Conservation (phyloP, 768 basidiomycete genomes). For the Tricholoma sp. region DNA sequence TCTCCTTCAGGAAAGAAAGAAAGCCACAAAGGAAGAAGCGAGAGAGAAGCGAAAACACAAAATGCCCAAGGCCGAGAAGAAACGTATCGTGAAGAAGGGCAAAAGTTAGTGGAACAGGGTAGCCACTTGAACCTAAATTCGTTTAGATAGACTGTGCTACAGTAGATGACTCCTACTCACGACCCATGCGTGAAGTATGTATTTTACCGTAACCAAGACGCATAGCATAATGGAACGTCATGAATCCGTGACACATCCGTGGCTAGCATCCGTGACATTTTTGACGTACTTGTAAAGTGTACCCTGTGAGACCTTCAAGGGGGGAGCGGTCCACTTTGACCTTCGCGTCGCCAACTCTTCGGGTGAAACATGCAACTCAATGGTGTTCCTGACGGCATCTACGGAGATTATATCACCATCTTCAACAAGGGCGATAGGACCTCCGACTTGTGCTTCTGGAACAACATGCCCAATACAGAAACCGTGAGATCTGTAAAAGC, state of each 20-base stretch:
- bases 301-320: constrained; percentile 78
- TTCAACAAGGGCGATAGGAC: constrained; percentile 84
- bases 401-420: constrained; percentile 88
- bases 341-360: constrained; percentile 76
- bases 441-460: constrained; percentile 92
- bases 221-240: constrained; percentile 25
- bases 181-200: neutral
- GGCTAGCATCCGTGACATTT: constrained; percentile 84
- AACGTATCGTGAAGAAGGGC: constrained; percentile 68
- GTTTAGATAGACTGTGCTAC: neutral
- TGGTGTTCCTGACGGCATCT: constrained; percentile 82
- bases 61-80: constrained; percentile 96
- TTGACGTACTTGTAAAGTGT: constrained; percentile 89
- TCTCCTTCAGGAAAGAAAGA: constrained; percentile 77
- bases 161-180: neutral
- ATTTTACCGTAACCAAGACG: neutral
- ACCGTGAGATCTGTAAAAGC: constrained; percentile 75
- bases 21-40: constrained; percentile 79
- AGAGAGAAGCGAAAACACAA: constrained; percentile 87
- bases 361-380: constrained; percentile 70
- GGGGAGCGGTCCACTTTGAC: constrained; percentile 75
- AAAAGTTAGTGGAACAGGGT: constrained; percentile 13
- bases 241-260: constrained; percentile 88
- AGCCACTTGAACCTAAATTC: too few relatives aligned
- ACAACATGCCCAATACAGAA: constrained; percentile 98